phyloP scores from a whole-genome alignment of 257 asterid species.

The Buddleja alternifolia region DNA sequence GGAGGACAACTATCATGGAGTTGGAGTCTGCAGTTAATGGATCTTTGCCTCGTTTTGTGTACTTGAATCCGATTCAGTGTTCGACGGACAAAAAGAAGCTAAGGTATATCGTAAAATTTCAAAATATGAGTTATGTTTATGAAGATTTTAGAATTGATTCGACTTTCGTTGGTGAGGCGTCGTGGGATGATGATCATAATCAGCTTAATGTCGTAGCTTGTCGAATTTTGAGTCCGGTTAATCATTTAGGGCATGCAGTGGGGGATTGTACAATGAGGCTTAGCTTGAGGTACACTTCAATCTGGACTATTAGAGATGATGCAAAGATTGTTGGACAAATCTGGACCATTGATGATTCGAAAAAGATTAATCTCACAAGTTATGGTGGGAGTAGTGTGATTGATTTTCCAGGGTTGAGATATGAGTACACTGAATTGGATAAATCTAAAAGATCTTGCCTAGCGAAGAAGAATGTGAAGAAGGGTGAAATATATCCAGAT shows the following conservation, averaged over 20 bases:
- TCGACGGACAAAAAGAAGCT: constrained; percentile 35
- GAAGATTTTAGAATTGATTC: constrained; percentile 26
- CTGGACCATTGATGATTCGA: constrained; percentile 43
- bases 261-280: constrained; percentile 62
- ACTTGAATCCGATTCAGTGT: constrained; percentile 50
- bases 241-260: constrained; percentile 28
- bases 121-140: background rate
- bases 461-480: constrained; percentile 25
- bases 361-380: constrained; percentile 35
- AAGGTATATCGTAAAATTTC: constrained; percentile 40
- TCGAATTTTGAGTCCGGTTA: constrained; percentile 36
- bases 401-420: constrained; percentile 36
- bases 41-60: constrained; percentile 38
- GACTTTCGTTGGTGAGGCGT: constrained; percentile 61
- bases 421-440: constrained; percentile 51
- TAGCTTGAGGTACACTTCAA: constrained; percentile 51
- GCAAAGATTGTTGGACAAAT: constrained; percentile 45
- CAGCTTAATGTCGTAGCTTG: constrained; percentile 40
- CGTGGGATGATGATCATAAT: constrained; percentile 49
- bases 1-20: constrained; percentile 21
- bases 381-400: background rate
- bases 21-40: constrained; percentile 42
- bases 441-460: constrained; percentile 38
- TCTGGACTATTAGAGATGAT: constrained; percentile 42
- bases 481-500: constrained; percentile 44